Evolutionary conservation across 768 basidiomycete genomes (phyloP).

Genomic region (Lactifluus subvellereus): DNA sequence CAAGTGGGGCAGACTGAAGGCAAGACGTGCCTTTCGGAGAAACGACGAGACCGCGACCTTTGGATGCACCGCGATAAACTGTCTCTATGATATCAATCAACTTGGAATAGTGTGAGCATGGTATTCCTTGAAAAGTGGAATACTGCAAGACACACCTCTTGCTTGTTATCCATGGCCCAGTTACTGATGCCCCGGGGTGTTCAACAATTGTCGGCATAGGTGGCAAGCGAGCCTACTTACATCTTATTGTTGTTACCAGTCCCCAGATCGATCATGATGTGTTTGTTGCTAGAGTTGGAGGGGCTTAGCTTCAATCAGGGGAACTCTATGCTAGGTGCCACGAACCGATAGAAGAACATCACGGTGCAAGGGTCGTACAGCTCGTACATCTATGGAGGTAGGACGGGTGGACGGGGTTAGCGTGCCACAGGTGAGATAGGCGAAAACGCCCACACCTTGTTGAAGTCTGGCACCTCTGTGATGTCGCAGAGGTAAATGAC

Average conservation of each 20-base stretch:
- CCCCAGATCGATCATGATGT: slow-evolving; percentile 99
- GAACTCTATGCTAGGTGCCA: background rate
- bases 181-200: slow-evolving; percentile 49
- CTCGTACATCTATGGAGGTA: slow-evolving; percentile 82
- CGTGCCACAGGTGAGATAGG: background rate
- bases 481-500: slow-evolving; percentile 96
- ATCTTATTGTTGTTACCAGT: slow-evolving; percentile 99
- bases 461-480: slow-evolving; percentile 96
- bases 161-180: slow-evolving; percentile 98
- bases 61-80: slow-evolving; percentile 95
- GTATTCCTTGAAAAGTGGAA: background rate
- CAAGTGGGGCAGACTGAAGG: background rate
- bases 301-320: background rate
- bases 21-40: slow-evolving; percentile 77
- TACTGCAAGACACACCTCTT: slow-evolving; percentile 60
- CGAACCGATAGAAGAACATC: slow-evolving; percentile 96
- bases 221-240: slow-evolving; percentile 41
- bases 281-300: slow-evolving; percentile 69
- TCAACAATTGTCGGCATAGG: background rate
- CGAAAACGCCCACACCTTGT: slow-evolving; percentile 58
- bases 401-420: background rate
- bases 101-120: slow-evolving; percentile 35
- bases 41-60: slow-evolving; percentile 95
- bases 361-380: slow-evolving; percentile 95
- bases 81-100: slow-evolving; percentile 98